Evolutionary conservation across 345 rosid genomes (phyloP), one percentile per base, ranked within the genome.

Genomic region (Pistacia atlantica): DNA sequence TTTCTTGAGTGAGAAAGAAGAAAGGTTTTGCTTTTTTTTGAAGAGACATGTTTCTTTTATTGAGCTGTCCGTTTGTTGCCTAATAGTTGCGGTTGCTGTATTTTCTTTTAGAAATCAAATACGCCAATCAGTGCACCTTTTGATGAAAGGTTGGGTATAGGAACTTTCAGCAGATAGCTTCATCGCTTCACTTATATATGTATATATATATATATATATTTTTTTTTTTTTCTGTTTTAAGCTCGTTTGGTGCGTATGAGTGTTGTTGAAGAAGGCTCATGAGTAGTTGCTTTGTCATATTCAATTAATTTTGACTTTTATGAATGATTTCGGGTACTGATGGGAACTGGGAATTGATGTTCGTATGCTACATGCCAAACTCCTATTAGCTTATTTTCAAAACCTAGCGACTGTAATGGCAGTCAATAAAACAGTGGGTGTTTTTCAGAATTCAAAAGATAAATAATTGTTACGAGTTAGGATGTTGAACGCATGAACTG

Each of bases 21-120:
- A 85, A 88, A 46, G 77, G 78, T 65, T 61, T 90, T 86, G 89
- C 90, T 91, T 90, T 35, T 70, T 81, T 87, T 82, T 72, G 80
- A 87, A 89, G 91, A 60, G 72, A 80, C 67, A 22, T 22, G 69
- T 72, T 72, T 73, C 35, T 67, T 64, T 14, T 13, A 58, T 31
- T 48, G 67, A 63, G 72, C 78, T 81, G 83, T 79, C 80, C 73
- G 80, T 66, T 65, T 60, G 76, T 56, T 67, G 76, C 87, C 89
- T 81, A 81, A 80, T 82, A 81, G 76, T 45, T 60, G 58, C 35
- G 58, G 83, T 65, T 74, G 79, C 80, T 65, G 57, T 60, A 64
- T 73, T 76, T 58, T 28, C 37, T 17, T 84, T 78, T 20, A 45
- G 76, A 33, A 74, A 67, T 55, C 74, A 72, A 59, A 69, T 67